These are phyloP conservation scores for Venturia pyrina DNA, from an alignment of 2,329 filamentous ascomycete species.

Conservation along the genomic window DNA sequence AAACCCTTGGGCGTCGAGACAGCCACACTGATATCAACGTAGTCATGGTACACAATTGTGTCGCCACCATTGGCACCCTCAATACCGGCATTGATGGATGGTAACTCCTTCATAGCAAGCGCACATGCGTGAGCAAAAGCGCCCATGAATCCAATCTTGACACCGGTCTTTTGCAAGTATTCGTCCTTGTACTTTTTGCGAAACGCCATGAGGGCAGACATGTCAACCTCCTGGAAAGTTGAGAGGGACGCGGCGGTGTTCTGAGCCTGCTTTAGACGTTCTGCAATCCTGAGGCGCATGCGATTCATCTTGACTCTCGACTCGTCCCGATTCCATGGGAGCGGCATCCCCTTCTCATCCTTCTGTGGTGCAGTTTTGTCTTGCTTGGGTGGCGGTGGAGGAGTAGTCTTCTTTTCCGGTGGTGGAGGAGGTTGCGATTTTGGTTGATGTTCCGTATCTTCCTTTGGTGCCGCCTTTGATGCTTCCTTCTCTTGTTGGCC, in stretches of 20 bases:
- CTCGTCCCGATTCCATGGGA: constrained; percentile 60
- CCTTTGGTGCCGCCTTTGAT: constrained; percentile 27
- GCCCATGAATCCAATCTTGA: constrained; percentile 99
- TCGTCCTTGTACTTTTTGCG: constrained; percentile 97
- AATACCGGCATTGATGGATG: constrained; percentile 90
- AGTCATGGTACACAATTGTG: constrained; percentile 96
- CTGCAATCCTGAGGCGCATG: constrained; percentile 94
- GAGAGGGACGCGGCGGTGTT: constrained; percentile 96
- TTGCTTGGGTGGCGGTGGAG: constrained; percentile 12
- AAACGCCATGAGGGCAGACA: constrained; percentile 96
- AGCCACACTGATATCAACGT: constrained; percentile 94
- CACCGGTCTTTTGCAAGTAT: constrained; percentile 85
- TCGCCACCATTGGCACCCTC: constrained; percentile 92
- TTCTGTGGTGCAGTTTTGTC: constrained; percentile 17
- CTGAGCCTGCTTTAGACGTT: constrained; percentile 97
- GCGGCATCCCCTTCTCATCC: constrained; percentile 17
- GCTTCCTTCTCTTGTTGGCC: constrained; percentile 34
- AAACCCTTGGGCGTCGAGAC: constrained; percentile 96
- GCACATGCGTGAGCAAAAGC: constrained; percentile 87
- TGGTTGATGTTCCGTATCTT: constrained; percentile 22
- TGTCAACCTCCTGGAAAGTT: constrained; percentile 98
- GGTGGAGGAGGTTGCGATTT: constrained; percentile 24
- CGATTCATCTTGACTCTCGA: constrained; percentile 98
- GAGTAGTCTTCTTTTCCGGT: constrained; percentile 23
- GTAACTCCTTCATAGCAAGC: constrained; percentile 90